phyloP scores from a whole-genome alignment of 192 early-diverging fungal species.

The Spizellomyces punctatus region DNA sequence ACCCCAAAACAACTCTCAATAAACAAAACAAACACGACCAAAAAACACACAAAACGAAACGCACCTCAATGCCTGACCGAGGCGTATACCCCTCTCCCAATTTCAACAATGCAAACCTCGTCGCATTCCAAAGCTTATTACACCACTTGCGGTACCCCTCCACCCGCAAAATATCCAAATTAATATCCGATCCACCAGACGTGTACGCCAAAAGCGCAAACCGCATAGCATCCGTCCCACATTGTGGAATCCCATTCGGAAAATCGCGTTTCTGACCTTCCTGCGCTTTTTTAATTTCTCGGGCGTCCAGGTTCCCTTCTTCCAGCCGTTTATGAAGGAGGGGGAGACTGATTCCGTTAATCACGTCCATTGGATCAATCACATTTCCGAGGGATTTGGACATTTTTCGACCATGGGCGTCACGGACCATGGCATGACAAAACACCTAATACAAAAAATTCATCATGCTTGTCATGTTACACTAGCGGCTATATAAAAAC shows the following conservation, averaged over 20 bases:
- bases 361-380: conserved; percentile 96
- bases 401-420: conserved; percentile 99
- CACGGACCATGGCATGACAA: conserved; percentile 97
- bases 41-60: conserved; percentile 1
- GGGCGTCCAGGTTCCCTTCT: conserved; percentile 85
- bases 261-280: conserved; percentile 83
- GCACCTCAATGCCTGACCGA: conserved; percentile 42
- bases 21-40: conserved; percentile 36
- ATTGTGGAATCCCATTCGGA: conserved; percentile 97
- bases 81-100: conserved; percentile 88
- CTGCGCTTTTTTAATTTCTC: conserved; percentile 87
- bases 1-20: conserved; percentile 24
- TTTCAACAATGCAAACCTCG: conserved; percentile 93
- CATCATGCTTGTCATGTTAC: too few relatives aligned
- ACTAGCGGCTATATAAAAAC: not conserved
- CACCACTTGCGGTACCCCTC: conserved; percentile 99
- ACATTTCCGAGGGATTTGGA: conserved; percentile 96
- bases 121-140: conserved; percentile 99
- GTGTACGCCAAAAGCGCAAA: conserved; percentile 55
- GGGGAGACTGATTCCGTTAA: conserved; percentile 86
- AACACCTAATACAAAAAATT: conserved; percentile 65
- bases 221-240: conserved; percentile 86
- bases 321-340: conserved; percentile 77
- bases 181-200: conserved; percentile 79
- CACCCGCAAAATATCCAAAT: conserved; percentile 92